These are phyloP conservation scores for Geranomyces michiganensis DNA, from an alignment of 192 early-diverging fungal genomes.

Conservation along the genomic window DNA sequence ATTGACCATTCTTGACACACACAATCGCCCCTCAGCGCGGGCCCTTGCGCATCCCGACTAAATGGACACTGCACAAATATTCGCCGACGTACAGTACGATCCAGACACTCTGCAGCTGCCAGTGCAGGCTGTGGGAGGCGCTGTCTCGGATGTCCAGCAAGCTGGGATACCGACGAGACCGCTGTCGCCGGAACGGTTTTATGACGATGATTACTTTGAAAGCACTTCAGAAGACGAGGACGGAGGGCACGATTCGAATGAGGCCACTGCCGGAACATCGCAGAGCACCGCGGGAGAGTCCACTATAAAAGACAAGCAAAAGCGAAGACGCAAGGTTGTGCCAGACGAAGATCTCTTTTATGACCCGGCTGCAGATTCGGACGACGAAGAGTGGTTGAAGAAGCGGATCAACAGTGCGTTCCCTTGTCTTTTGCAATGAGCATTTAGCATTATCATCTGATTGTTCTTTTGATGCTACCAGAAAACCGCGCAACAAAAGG, in stretches of 20 bases:
- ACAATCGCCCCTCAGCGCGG: too few species aligned
- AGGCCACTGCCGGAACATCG: background rate
- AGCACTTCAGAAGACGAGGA: conserved; percentile 10
- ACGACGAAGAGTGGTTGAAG: conserved; percentile 22
- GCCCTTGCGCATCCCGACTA: too few species aligned
- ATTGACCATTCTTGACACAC: too few species aligned
- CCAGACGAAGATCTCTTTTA: conserved; percentile 17
- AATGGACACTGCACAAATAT: conserved; percentile 7
- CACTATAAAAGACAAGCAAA: background rate
- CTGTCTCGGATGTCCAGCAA: background rate
- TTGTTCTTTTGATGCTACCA: background rate
- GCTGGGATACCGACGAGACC: background rate
- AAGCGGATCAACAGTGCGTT: background rate
- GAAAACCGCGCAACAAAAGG: background rate
- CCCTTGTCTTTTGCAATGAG: background rate
- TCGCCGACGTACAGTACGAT: background rate
- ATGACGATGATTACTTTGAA: conserved; percentile 23
- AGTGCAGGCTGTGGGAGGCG: too few species aligned
- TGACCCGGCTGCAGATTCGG: conserved; percentile 17
- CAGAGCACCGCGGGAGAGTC: background rate
- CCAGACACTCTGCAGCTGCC: background rate
- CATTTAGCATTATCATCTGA: background rate
- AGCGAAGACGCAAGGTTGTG: background rate
- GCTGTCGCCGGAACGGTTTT: background rate
- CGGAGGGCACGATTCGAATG: background rate